phyloP scores from a whole-genome alignment of 257 asterid species.

The Penstemon davidsonii region DNA sequence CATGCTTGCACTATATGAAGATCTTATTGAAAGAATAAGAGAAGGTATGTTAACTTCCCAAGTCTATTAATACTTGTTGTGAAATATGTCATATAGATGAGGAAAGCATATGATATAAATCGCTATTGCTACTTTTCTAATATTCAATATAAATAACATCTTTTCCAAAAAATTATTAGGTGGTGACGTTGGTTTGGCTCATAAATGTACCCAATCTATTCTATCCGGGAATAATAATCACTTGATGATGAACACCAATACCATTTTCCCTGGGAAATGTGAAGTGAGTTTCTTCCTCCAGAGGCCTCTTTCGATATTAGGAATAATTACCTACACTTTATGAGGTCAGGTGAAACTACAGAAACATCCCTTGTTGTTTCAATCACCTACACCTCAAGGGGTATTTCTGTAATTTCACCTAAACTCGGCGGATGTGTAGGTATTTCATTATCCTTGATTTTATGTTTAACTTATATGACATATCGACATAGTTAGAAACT shows the following conservation, averaged over 20 bases:
- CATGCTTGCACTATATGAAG: conserved; percentile 30
- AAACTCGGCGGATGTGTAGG: no score
- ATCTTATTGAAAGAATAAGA: conserved; percentile 33
- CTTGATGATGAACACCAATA: conserved; percentile 16
- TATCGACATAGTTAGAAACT: neutral
- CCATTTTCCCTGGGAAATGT: conserved; percentile 30
- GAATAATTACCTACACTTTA: neutral
- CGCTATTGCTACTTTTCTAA: no score
- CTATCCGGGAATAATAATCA: conserved; percentile 8
- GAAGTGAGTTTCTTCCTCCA: conserved; percentile 33
- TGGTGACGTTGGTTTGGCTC: conserved; percentile 36
- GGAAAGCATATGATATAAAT: neutral
- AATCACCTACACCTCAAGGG: no score
- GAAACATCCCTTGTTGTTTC: no score
- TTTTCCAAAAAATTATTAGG: conserved; percentile 16
- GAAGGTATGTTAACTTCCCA: conserved; percentile 30
- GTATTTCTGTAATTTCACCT: no score
- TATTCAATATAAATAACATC: no score
- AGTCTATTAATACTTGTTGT: neutral
- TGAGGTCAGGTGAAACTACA: no score
- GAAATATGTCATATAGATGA: neutral
- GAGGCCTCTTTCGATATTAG: neutral
- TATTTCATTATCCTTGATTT: no score
- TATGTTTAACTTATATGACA: no score
- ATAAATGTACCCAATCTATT: conserved; percentile 22